Evolutionary conservation across 192 early-diverging fungal species (phyloP), one percentile per base, ranked within the genome.

Genomic region (Coemansia sp.): DNA sequence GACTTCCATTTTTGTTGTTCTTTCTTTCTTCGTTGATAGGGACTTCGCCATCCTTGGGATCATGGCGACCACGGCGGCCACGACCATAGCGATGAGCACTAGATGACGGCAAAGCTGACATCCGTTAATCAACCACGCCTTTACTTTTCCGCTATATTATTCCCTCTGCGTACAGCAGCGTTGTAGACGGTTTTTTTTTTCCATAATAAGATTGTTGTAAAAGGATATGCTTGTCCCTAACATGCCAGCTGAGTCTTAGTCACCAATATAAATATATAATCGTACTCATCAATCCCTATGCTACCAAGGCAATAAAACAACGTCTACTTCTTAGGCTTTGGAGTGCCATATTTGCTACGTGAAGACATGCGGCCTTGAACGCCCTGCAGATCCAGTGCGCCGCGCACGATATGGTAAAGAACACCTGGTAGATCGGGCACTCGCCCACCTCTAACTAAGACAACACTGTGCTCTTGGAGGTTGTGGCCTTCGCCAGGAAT

Each of bases 401-500:
- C 97, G 39, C 97, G 87, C 18, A 97, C 88, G 73, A 97, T 80
- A 75, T 97, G 94, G 78, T 99, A 98, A 61, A 91, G 86, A 6
- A 99, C 95, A 89, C 97, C 95, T n/a, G 95, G 95, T 66, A 96
- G 88, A 92, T 98, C 97, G 18, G 92, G 89, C 3, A 97, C 93
- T 86, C 95, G 90, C 46, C 97, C 97, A 22, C 97, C 97, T 42
- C 94, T 85, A 10, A 99, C 94, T 45, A 99, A 78, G 18, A 99
- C 97, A 32, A 97, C 95, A 40, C 92, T 94, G 81, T 99, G 96
- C 75, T 99, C 97, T 85, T 97, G 95, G 68, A 99, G 82, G 71
- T 96, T 98, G 85, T 99, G 97, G 13, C 96, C 96, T 77, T 99
- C 97, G 59, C 97, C 97, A 6, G 95, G 95, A 82, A 99, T 99